A percentile compares a stretch with the other conserved stretches of the same genome.
Conservation (phyloP, 352 stramenopile genomes). For the Globisporangium perplexum region DNA sequence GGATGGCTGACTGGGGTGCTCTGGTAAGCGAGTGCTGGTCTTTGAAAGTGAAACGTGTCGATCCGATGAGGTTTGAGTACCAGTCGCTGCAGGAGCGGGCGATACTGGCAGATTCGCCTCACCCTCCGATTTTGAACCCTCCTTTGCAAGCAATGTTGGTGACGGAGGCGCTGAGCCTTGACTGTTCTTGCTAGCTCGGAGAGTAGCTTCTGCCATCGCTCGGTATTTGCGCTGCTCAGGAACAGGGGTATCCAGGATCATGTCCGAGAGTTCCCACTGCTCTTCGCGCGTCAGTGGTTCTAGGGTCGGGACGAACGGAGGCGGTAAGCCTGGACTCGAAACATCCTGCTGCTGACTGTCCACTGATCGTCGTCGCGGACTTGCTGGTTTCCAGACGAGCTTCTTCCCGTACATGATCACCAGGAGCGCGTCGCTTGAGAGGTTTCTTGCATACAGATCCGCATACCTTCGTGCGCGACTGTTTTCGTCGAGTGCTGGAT, state of each 20-base stretch:
- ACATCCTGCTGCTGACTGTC: not conserved
- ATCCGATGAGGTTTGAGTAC: no score
- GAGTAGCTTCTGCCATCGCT: constrained; percentile 26
- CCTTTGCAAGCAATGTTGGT: constrained; percentile 15
- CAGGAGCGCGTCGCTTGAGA: constrained; percentile 31
- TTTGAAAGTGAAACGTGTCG: constrained; percentile 1
- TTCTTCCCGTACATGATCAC: constrained; percentile 35
- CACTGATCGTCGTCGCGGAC: constrained; percentile 8
- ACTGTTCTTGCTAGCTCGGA: constrained; percentile 31
- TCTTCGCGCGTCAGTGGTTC: constrained; percentile 36
- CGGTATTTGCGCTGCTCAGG: constrained; percentile 45
- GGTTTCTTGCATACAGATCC: constrained; percentile 50
- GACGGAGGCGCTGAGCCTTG: constrained; percentile 11
- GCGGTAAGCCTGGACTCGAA: not conserved
- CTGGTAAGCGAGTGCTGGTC: constrained; percentile 4
- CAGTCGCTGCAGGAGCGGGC: not conserved
- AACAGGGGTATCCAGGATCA: constrained; percentile 40
- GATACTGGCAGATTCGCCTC: not conserved
- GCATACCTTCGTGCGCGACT: constrained; percentile 24
- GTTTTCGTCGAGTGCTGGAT: constrained; percentile 5
- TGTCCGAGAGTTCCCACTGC: constrained; percentile 62
- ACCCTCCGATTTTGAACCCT: not conserved
- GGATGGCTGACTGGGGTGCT: constrained; percentile 16
- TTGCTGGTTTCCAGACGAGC: constrained; percentile 16
- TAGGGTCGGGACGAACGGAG: constrained; percentile 18